Evolutionary conservation across 768 basidiomycete genomes (phyloP).

Genomic region (Macrocybe gigantea): DNA sequence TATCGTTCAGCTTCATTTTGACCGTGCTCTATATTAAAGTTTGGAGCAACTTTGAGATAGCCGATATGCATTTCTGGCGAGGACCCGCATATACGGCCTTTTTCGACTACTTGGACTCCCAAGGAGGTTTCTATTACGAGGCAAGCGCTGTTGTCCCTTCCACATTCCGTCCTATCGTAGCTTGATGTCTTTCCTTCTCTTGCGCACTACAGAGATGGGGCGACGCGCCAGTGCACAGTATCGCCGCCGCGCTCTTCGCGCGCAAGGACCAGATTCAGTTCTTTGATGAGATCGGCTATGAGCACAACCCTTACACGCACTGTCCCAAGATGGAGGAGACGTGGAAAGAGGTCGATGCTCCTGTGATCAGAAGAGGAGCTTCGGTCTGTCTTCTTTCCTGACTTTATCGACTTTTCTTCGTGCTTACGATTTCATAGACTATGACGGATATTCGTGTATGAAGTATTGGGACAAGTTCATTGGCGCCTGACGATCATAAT

Average conservation of each 20-base stretch:
- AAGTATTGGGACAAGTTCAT: constrained; percentile 29
- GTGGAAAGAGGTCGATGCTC: constrained; percentile 55
- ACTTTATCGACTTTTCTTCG: not conserved
- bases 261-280: constrained; percentile 71
- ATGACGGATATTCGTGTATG: constrained; percentile 39
- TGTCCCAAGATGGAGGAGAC: constrained; percentile 44
- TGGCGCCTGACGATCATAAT: not conserved
- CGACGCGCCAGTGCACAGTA: constrained; percentile 83
- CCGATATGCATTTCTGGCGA: constrained; percentile 62
- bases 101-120: constrained; percentile 57
- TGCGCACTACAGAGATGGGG: constrained; percentile 61
- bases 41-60: constrained; percentile 75
- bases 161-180: constrained; percentile 22
- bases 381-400: constrained; percentile 38
- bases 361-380: constrained; percentile 54
- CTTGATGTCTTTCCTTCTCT: constrained; percentile 31
- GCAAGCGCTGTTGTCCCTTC: constrained; percentile 32
- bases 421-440: constrained; percentile 20
- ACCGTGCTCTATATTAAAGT: constrained; percentile 21
- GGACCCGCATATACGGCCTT: constrained; percentile 55
- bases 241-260: constrained; percentile 72
- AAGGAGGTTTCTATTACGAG: constrained; percentile 70
- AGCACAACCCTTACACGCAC: constrained; percentile 71
- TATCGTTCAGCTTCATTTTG: not conserved
- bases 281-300: constrained; percentile 80